Evolutionary conservation across 225 moss, liverwort and hornwort genomes (phyloP).

Genomic region (Climacium dendroides): DNA sequence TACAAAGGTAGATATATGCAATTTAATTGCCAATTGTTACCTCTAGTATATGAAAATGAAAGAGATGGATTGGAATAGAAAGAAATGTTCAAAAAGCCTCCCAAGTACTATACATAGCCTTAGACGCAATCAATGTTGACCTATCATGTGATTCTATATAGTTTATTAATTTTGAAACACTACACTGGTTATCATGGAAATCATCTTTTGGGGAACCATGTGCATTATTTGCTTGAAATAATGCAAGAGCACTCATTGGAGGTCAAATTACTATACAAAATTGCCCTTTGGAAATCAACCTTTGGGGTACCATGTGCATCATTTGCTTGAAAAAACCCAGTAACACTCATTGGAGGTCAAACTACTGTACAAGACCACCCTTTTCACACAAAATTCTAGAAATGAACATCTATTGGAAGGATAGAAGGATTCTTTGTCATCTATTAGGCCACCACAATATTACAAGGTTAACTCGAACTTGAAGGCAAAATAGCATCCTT

Average conservation of each 20-base stretch:
- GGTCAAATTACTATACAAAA: not conserved
- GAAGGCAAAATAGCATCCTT: not conserved
- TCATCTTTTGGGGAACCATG: rapidly evolving
- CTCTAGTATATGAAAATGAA: not conserved
- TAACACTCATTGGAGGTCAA: not conserved
- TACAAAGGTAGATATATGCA: rapidly evolving
- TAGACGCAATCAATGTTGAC: not conserved
- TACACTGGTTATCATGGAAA: rapidly evolving
- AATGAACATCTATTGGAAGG: not conserved
- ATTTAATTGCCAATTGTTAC: not conserved
- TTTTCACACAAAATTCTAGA: not conserved
- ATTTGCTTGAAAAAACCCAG: not conserved
- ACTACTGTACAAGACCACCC: not conserved
- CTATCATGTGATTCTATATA: not conserved
- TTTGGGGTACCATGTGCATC: rapidly evolving
- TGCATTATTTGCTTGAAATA: not conserved
- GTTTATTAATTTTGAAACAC: not conserved
- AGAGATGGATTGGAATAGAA: not conserved
- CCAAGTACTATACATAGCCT: not conserved
- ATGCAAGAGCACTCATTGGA: not conserved
- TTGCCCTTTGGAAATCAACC: not conserved
- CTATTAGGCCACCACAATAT: rapidly evolving
- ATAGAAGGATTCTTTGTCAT: not conserved
- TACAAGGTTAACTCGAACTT: rapidly evolving
- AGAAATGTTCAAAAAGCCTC: not conserved